Conservation (phyloP, 2,329 filamentous ascomycete genomes). For the Fusarium redolens region DNA sequence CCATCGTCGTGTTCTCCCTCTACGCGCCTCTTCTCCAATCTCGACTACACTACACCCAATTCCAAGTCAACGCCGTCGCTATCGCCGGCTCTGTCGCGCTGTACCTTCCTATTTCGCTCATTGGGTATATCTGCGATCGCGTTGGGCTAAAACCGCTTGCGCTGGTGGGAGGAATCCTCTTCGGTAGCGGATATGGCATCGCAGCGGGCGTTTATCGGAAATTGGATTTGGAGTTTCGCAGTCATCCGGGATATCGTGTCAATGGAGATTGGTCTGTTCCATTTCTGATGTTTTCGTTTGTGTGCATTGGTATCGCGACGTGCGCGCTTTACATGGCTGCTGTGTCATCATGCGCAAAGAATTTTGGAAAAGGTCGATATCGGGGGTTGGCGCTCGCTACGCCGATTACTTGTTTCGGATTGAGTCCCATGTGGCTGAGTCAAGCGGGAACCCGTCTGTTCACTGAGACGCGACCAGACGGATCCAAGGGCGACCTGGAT, state of each 20-base stretch:
- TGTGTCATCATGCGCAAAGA: slow-evolving; percentile 97
- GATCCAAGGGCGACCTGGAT: slow-evolving; percentile 71
- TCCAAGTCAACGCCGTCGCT: slow-evolving; percentile 90
- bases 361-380: slow-evolving; percentile 90
- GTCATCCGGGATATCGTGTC: slow-evolving; percentile 53
- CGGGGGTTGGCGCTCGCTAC: slow-evolving; percentile 89
- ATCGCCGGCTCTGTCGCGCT: slow-evolving; percentile 88
- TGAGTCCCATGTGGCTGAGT: slow-evolving; percentile 96
- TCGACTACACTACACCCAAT: slow-evolving; percentile 86
- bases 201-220: slow-evolving; percentile 81
- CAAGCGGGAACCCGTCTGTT: slow-evolving; percentile 85
- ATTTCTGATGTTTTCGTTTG: slow-evolving; percentile 87
- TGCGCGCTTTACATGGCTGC: slow-evolving; percentile 89
- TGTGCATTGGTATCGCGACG: slow-evolving; percentile 84
- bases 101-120: slow-evolving; percentile 90
- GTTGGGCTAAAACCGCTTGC: slow-evolving; percentile 83
- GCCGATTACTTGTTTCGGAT: slow-evolving; percentile 90
- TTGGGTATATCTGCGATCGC: slow-evolving; percentile 93
- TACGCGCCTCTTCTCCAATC: slow-evolving; percentile 93
- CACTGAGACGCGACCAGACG: slow-evolving; percentile 74
- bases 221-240: slow-evolving; percentile 60
- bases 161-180: slow-evolving; percentile 76
- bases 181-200: slow-evolving; percentile 83
- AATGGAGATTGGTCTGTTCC: slow-evolving; percentile 74
- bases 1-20: slow-evolving; percentile 91